Percentiles rank a stretch among this genome's conserved stretches.
Conservation (phyloP, 2,329 filamentous ascomycete species). For the Ophiostoma tasmaniense region DNA sequence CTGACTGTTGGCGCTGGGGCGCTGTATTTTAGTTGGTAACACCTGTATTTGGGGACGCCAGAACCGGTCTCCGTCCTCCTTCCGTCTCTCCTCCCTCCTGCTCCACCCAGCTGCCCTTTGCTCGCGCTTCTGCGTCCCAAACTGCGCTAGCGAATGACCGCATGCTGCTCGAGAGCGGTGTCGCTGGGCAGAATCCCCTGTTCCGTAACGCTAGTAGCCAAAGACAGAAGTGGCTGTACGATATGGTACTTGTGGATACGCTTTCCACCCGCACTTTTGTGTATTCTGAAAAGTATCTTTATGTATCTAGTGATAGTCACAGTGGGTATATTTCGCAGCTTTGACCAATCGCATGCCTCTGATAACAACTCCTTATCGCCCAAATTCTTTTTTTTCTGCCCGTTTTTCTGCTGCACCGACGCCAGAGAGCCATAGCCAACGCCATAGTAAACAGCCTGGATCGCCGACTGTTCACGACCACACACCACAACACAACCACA, state of each 20-base stretch:
- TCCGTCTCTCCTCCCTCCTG: not conserved
- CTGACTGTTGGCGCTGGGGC: not conserved
- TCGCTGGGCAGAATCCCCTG: conserved; percentile 11
- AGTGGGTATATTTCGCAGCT: not conserved
- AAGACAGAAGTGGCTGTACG: not conserved
- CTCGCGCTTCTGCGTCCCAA: conserved; percentile 1
- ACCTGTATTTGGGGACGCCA: not conserved
- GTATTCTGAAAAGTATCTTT: not conserved
- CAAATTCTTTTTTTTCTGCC: conserved; percentile 14
- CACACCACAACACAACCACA: not conserved
- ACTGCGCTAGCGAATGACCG: conserved; percentile 17
- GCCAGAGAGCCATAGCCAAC: not conserved
- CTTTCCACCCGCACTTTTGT: not conserved
- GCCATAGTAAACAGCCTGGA: not conserved
- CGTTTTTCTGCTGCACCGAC: not conserved
- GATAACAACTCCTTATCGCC: conserved; percentile 15
- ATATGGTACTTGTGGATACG: not conserved
- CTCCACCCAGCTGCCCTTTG: not conserved
- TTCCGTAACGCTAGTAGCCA: not conserved
- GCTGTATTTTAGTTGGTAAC: not conserved
- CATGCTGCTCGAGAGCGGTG: conserved; percentile 12
- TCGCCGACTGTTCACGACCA: not conserved
- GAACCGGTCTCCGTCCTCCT: conserved; percentile 1
- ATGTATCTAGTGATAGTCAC: not conserved
- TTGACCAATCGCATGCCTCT: not conserved